phyloP scores from a whole-genome alignment of 2,329 filamentous ascomycete genomes.

The Calonectria ilicicola region DNA sequence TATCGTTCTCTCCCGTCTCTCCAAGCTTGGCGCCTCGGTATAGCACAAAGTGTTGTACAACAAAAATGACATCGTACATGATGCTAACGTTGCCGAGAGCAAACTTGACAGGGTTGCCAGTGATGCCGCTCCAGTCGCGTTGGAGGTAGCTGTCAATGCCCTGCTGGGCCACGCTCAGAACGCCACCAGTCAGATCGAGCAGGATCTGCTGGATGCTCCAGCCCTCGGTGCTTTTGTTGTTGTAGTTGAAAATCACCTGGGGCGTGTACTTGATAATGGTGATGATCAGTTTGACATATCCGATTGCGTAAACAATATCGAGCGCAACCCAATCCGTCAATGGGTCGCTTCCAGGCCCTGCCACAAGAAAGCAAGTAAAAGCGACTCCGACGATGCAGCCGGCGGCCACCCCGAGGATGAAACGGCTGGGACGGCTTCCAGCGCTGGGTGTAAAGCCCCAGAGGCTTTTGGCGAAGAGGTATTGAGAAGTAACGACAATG shows the following conservation, averaged over 20 bases:
- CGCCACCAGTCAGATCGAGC: conserved; percentile 83
- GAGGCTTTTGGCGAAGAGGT: conserved; percentile 70
- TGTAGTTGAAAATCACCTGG: conserved; percentile 85
- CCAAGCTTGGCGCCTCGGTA: conserved; percentile 59
- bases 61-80: conserved; percentile 87
- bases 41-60: conserved; percentile 87
- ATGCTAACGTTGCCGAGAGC: conserved; percentile 87
- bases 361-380: conserved; percentile 60
- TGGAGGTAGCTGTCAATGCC: conserved; percentile 87
- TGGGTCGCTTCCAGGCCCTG: conserved; percentile 52
- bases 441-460: conserved; percentile 80
- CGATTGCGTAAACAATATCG: conserved; percentile 75
- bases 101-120: conserved; percentile 92
- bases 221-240: conserved; percentile 85
- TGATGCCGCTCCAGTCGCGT: conserved; percentile 89
- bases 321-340: conserved; percentile 69
- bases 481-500: conserved; percentile 80
- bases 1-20: conserved; percentile 36
- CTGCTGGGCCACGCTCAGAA: conserved; percentile 85
- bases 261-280: conserved; percentile 95
- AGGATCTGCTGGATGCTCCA: conserved; percentile 91
- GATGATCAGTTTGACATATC: conserved; percentile 89
- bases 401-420: conserved; percentile 76
- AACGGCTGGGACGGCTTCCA: conserved; percentile 67
- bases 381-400: conserved; percentile 75